A percentile compares a stretch with the other conserved stretches of the same genome.
phyloP scores from a whole-genome alignment of 495 filamentous ascomycete genomes.

The Xylaria acuta region DNA sequence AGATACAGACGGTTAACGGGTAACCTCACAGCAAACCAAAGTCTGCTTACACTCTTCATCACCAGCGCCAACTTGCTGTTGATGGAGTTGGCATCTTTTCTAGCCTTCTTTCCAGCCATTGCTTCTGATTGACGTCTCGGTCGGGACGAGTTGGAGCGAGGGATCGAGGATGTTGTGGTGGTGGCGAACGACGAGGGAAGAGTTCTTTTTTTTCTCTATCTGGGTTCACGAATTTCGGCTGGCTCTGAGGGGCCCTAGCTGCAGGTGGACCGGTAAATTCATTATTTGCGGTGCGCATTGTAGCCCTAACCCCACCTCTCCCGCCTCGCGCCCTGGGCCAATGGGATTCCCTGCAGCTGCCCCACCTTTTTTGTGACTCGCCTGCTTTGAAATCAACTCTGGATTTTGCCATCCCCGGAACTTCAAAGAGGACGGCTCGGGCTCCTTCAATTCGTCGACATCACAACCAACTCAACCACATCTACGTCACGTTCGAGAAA shows the following conservation, averaged over 20 bases:
- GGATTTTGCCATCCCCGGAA: conserved; percentile 35
- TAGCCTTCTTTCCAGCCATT: conserved; percentile 73
- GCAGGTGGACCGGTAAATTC: conserved; percentile 30
- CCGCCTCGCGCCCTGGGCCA: conserved; percentile 27
- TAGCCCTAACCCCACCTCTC: conserved; percentile 54
- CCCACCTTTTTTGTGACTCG: conserved; percentile 41
- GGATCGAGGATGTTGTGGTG: conserved; percentile 28
- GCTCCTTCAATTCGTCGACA: conserved; percentile 37
- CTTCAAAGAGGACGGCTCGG: conserved; percentile 37
- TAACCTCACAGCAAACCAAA: too few species aligned
- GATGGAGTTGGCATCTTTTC: conserved; percentile 85
- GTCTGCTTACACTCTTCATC: conserved; percentile 92
- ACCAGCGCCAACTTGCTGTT: conserved; percentile 73
- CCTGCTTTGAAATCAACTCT: conserved; percentile 54
- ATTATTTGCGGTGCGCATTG: conserved; percentile 30
- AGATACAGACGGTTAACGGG: too few species aligned
- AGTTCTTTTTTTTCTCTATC: too few species aligned
- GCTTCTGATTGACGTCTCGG: conserved; percentile 22
- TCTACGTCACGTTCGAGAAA: conserved; percentile 56
- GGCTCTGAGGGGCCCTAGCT: conserved; percentile 15
- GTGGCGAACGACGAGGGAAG: conserved; percentile 28
- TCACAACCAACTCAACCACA: conserved; percentile 48
- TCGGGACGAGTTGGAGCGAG: conserved; percentile 17
- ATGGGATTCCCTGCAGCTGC: conserved; percentile 28
- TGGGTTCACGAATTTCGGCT: conserved; percentile 4